These are phyloP conservation scores for Diaporthe amygdali DNA, from an alignment of 2,329 filamentous ascomycete species.

Conservation along the genomic window DNA sequence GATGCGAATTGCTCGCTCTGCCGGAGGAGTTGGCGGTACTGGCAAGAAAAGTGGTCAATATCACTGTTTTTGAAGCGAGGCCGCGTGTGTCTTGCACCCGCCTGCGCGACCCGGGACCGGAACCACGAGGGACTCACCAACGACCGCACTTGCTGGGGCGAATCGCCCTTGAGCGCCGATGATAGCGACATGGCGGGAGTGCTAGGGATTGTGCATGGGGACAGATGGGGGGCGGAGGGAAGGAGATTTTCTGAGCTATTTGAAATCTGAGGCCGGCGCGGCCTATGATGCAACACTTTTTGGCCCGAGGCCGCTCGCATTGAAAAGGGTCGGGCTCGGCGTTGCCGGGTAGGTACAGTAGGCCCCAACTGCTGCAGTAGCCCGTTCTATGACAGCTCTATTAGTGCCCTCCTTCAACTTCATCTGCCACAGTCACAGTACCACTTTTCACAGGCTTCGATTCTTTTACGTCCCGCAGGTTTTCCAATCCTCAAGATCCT, in stretches of 20 bases:
- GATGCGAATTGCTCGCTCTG: constrained; percentile 85
- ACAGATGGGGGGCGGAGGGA: not conserved
- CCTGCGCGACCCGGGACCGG: constrained; percentile 8
- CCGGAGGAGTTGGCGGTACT: constrained; percentile 93
- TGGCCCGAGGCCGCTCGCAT: constrained; percentile 16
- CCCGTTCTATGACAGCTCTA: not conserved
- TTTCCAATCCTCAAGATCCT: not conserved
- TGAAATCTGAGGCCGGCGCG: constrained; percentile 20
- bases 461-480: no score
- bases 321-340: constrained; percentile 22
- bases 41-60: constrained; percentile 13
- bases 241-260: constrained; percentile 8
- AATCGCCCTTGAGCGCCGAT: constrained; percentile 53
- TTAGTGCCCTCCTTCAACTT: no score
- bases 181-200: constrained; percentile 29
- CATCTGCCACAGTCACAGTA: not conserved
- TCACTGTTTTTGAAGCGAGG: not conserved
- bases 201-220: constrained; percentile 19
- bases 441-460: not conserved
- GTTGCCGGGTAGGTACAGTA: not conserved
- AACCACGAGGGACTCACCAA: constrained; percentile 48
- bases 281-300: constrained; percentile 27
- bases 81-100: not conserved
- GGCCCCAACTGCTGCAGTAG: not conserved
- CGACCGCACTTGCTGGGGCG: constrained; percentile 63